Evolutionary conservation across 2,329 filamentous ascomycete genomes (phyloP).

Genomic region (Fusarium citri): DNA sequence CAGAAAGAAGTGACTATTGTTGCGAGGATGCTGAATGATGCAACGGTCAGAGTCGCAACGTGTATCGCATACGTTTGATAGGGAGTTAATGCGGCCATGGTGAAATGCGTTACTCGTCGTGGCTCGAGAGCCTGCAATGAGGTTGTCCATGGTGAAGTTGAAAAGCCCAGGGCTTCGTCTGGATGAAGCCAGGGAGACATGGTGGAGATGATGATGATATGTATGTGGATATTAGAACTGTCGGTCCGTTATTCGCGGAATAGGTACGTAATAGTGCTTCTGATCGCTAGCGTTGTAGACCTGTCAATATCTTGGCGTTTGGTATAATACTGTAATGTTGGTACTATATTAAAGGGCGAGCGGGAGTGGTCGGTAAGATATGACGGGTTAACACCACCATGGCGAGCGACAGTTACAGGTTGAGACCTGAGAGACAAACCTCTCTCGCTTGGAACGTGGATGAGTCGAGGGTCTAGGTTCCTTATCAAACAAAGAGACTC

Average conservation of each 20-base stretch:
- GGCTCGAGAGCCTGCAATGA: slow-evolving; percentile 25
- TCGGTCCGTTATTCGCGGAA: slow-evolving; percentile 1
- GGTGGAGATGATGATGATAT: slow-evolving; percentile 18
- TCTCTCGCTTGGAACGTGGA: slow-evolving; percentile 1
- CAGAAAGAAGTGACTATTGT: slow-evolving; percentile 72
- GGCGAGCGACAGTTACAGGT: not conserved
- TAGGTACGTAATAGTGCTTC: slow-evolving; percentile 13
- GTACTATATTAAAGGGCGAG: slow-evolving; percentile 7
- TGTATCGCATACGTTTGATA: slow-evolving; percentile 42
- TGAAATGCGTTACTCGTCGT: slow-evolving; percentile 29
- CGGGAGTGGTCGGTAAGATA: slow-evolving; percentile 5
- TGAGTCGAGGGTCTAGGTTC: slow-evolving; percentile 15
- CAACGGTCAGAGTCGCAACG: slow-evolving; percentile 54
- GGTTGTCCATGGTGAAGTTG: slow-evolving; percentile 27
- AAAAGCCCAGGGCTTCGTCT: slow-evolving; percentile 9
- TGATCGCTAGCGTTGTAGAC: slow-evolving; percentile 11
- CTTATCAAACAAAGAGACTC: slow-evolving; percentile 5
- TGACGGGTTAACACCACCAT: slow-evolving; percentile 24
- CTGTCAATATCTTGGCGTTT: slow-evolving; percentile 17
- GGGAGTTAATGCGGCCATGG: slow-evolving; percentile 25
- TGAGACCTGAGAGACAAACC: not conserved
- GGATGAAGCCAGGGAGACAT: slow-evolving; percentile 38
- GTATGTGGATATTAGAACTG: slow-evolving; percentile 1
- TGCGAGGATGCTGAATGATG: slow-evolving; percentile 66
- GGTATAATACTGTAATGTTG: too few species aligned